phyloP scores from a whole-genome alignment of 257 asterid species.

The Paulownia fortunei region DNA sequence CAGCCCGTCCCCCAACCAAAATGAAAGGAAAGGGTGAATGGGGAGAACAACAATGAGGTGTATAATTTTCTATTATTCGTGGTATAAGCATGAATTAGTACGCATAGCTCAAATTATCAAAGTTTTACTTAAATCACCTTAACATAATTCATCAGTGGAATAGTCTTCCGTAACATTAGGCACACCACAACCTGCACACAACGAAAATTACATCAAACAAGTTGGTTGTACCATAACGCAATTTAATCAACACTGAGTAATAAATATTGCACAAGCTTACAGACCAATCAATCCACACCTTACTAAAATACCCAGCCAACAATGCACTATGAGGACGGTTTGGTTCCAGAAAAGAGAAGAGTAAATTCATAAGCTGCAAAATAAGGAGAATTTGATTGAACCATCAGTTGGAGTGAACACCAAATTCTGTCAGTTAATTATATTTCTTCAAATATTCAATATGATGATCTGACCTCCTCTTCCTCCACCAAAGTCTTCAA shows the following conservation, averaged over 20 bases:
- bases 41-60: not conserved
- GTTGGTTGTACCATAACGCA: constrained; percentile 27
- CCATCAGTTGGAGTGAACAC: constrained; percentile 22
- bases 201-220: constrained; percentile 34
- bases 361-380: constrained; percentile 94
- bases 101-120: not conserved
- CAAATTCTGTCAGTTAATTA: constrained; percentile 21
- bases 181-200: constrained; percentile 81
- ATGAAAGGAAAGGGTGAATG: not conserved
- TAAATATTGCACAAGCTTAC: constrained; percentile 11
- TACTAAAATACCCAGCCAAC: constrained; percentile 96
- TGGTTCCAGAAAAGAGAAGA: constrained; percentile 93
- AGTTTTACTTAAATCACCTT: constrained; percentile 57
- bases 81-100: not conserved
- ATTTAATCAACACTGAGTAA: constrained; percentile 15
- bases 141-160: constrained; percentile 82
- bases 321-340: constrained; percentile 84
- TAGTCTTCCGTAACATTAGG: constrained; percentile 86
- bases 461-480: constrained; percentile 70
- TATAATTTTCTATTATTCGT: constrained; percentile 1
- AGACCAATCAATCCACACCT: constrained; percentile 56
- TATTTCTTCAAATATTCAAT: constrained; percentile 6
- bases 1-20: not conserved
- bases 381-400: constrained; percentile 31
- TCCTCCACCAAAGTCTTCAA: constrained; percentile 95